Conservation (phyloP, 1,284 basidiomycete genomes). For the Papiliotrema fonsecae region DNA sequence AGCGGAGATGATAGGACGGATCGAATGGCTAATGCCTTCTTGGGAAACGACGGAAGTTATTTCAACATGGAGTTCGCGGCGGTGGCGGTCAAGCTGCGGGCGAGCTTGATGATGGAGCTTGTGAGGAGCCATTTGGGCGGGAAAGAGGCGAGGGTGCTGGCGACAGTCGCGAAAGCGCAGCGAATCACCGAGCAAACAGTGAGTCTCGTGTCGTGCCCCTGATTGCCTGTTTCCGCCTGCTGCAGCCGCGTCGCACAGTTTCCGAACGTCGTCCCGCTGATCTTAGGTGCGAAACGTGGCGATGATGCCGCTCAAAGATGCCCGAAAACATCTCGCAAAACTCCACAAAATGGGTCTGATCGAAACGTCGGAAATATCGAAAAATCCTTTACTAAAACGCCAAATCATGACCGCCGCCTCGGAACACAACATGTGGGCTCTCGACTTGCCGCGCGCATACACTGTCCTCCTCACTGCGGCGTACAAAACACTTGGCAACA, state of each 20-base stretch:
- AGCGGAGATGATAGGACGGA: constrained; percentile 33
- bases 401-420: constrained; percentile 23
- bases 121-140: constrained; percentile 80
- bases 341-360: constrained; percentile 75
- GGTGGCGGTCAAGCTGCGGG: constrained; percentile 65
- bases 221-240: too few species aligned
- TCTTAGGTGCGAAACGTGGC: constrained; percentile 81
- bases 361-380: constrained; percentile 84
- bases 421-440: constrained; percentile 66
- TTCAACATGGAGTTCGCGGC: constrained; percentile 76
- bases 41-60: constrained; percentile 54
- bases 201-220: constrained; percentile 33
- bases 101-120: constrained; percentile 70
- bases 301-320: constrained; percentile 84
- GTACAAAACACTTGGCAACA: constrained; percentile 84
- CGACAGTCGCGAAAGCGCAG: constrained; percentile 77
- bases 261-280: neutral
- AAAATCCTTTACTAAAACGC: constrained; percentile 78
- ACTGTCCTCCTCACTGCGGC: constrained; percentile 66
- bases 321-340: constrained; percentile 71
- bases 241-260: neutral
- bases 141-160: constrained; percentile 76
- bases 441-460: constrained; percentile 76
- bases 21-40: constrained; percentile 50
- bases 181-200: constrained; percentile 96